Base-by-base conservation (phyloP, 2,329 filamentous ascomycete genomes). In the Xylariaceae sp. region DNA sequence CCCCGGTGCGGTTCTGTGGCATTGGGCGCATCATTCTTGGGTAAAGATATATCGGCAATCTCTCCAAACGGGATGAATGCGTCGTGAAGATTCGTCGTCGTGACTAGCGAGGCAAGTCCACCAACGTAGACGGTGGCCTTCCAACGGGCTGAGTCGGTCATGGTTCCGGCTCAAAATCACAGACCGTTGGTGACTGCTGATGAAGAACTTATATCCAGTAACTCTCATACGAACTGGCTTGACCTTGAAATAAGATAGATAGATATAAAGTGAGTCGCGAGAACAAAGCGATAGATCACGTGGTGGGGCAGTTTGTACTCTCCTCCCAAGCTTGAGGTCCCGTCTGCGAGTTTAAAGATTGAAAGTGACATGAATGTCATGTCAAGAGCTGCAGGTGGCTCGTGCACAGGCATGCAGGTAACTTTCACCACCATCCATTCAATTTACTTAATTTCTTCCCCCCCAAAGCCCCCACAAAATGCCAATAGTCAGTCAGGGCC, bases 41-140 rank as follows among this genome's bases (percentile, higher is more conserved):
- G 95, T 14, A 99, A 79, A 46, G 91, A 89, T 65, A 99, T 88
- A 72, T 97, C 92, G 65, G 90, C 87, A 61, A 99, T 94, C 74
- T 97, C 94, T 70, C 96, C 95, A 74, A 99, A 99, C 0, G 96
- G 95, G 55, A 99, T 85, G 77, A 99, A 99, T 53, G 93, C 93
- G 69, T 96, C 91, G 68, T 92, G 88, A 43, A 99, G 81, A 60
- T 88, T 90, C 59, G 86, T 83, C 33, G 81, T 79, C 11, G 88
- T 94, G 56, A 96, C 92, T 48, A 87, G 82, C 61, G 88, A 86
- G 65, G 95, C 88, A 47, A 99, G 85, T 28, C 94, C 94, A 62
- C 93, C 93, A 48, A 99, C 91, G 72, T 96, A 96, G 61, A 99
- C 83, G 9, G 95, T 99, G 41, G 91, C 87, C 76, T 96, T 97